Conservation (phyloP, 2,329 filamentous ascomycete genomes). For the Alternaria sp. region DNA sequence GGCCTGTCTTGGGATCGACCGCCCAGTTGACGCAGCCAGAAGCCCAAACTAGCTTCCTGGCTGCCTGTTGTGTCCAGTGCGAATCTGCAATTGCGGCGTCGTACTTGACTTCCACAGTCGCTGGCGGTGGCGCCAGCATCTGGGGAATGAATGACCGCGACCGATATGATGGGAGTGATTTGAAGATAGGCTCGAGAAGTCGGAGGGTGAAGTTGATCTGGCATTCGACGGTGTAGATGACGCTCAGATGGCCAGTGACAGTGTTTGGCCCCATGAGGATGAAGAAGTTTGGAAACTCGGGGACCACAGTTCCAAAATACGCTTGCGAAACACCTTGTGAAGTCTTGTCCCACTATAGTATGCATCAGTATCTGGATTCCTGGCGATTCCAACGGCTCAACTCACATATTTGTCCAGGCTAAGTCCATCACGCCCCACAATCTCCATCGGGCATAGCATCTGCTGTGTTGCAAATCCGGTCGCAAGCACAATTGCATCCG, state of each 20-base stretch:
- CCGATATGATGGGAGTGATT: slow-evolving; percentile 39
- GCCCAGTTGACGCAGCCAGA: slow-evolving; percentile 64
- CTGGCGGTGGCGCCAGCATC: slow-evolving; percentile 28
- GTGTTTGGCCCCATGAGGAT: slow-evolving; percentile 50
- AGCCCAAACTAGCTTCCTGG: slow-evolving; percentile 58
- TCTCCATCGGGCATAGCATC: slow-evolving; percentile 59
- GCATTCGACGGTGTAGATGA: slow-evolving; percentile 62
- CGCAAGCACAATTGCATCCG: slow-evolving; percentile 60
- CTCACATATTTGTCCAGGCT: slow-evolving; percentile 51
- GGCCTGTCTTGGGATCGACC: slow-evolving; percentile 56
- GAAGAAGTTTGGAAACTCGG: slow-evolving; percentile 41
- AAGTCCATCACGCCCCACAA: slow-evolving; percentile 55
- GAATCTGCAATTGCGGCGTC: slow-evolving; percentile 50
- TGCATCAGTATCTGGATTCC: slow-evolving; percentile 1
- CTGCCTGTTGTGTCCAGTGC: slow-evolving; percentile 53
- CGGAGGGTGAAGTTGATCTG: slow-evolving; percentile 61
- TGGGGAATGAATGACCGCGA: slow-evolving; percentile 32
- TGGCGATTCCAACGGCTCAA: background rate
- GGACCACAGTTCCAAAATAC: slow-evolving; percentile 61
- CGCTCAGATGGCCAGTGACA: slow-evolving; percentile 60
- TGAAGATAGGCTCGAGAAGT: slow-evolving; percentile 55
- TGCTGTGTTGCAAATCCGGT: slow-evolving; percentile 61
- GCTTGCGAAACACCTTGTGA: slow-evolving; percentile 52
- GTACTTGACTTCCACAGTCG: slow-evolving; percentile 50
- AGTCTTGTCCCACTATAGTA: slow-evolving; percentile 50